A percentile compares a stretch with the other conserved stretches of the same genome.
Conservation (phyloP, 768 basidiomycete genomes). For the Fomitopsis serialis region DNA sequence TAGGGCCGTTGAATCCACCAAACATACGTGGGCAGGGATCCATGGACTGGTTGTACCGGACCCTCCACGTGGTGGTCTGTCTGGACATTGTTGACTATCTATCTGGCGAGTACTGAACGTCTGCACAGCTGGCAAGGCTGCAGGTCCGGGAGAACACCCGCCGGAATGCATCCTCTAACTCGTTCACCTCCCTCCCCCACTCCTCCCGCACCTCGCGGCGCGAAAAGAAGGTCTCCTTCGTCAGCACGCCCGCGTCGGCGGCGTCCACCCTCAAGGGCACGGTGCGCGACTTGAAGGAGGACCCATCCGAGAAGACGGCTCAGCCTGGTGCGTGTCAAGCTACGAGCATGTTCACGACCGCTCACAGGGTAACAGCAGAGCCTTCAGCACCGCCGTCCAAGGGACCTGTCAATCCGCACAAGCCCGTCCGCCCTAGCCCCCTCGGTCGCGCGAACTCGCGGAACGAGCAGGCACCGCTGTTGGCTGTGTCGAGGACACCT, state of each 20-base stretch:
- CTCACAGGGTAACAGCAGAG: neutral
- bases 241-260: conserved; percentile 8
- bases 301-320: neutral
- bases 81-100: too few relatives aligned
- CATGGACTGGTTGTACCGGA: too few relatives aligned
- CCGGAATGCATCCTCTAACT: conserved; percentile 27
- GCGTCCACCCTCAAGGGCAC: conserved; percentile 10
- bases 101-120: neutral
- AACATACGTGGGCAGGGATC: too few relatives aligned
- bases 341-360: neutral
- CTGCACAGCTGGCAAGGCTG: conserved; percentile 19
- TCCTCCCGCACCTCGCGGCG: conserved; percentile 9
- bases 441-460: conserved; percentile 5
- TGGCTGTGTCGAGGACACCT: neutral
- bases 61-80: too few relatives aligned
- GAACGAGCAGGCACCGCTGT: neutral
- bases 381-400: neutral
- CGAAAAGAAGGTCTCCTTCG: conserved; percentile 37
- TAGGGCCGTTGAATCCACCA: too few relatives aligned
- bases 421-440: conserved; percentile 11
- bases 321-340: neutral
- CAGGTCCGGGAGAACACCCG: conserved; percentile 35
- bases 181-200: neutral
- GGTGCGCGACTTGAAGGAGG: neutral
- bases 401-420: neutral